phyloP scores from a whole-genome alignment of 83 land plant species.

The Diphasiastrum complanatum region DNA sequence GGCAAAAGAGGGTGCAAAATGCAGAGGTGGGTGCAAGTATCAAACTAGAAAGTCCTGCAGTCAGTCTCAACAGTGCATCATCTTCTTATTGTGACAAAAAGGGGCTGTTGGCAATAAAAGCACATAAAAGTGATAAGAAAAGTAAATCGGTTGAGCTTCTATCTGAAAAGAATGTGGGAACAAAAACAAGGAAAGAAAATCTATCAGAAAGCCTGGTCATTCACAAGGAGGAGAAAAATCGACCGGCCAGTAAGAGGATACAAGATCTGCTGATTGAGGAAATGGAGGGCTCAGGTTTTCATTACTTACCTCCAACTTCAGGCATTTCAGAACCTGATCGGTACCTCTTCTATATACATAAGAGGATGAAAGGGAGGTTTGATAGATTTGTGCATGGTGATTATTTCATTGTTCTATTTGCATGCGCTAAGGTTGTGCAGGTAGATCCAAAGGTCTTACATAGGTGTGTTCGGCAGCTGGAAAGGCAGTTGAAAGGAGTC shows the following conservation, averaged over 20 bases:
- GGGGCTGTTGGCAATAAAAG: too few relatives aligned
- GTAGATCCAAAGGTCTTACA: slow-evolving; percentile 56
- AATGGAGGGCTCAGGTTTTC: slow-evolving; percentile 66
- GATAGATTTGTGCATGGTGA: slow-evolving; percentile 61
- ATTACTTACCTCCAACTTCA: slow-evolving; percentile 44
- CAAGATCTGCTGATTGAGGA: slow-evolving; percentile 34
- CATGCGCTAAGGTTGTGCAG: slow-evolving; percentile 59
- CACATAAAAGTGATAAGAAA: too few relatives aligned
- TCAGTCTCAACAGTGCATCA: too few relatives aligned
- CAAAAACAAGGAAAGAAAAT: too few relatives aligned
- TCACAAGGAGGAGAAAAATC: background rate
- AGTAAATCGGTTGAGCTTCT: too few relatives aligned
- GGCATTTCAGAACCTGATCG: slow-evolving; percentile 16
- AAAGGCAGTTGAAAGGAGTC: too few relatives aligned
- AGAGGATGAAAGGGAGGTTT: slow-evolving; percentile 7
- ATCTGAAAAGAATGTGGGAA: too few relatives aligned
- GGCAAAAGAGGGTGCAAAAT: too few relatives aligned
- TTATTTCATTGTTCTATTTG: slow-evolving; percentile 67
- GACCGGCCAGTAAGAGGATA: background rate
- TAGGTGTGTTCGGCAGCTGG: slow-evolving; percentile 40
- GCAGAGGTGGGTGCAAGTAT: too few relatives aligned
- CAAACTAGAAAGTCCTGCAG: too few relatives aligned
- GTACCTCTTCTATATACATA: slow-evolving; percentile 52
- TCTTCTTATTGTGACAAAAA: too few relatives aligned
- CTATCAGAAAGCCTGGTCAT: too few relatives aligned